Evolutionary conservation across 2,329 filamentous ascomycete species (phyloP), one percentile per base, ranked within the genome.

Genomic region (Sarocladiaceae sp.): DNA sequence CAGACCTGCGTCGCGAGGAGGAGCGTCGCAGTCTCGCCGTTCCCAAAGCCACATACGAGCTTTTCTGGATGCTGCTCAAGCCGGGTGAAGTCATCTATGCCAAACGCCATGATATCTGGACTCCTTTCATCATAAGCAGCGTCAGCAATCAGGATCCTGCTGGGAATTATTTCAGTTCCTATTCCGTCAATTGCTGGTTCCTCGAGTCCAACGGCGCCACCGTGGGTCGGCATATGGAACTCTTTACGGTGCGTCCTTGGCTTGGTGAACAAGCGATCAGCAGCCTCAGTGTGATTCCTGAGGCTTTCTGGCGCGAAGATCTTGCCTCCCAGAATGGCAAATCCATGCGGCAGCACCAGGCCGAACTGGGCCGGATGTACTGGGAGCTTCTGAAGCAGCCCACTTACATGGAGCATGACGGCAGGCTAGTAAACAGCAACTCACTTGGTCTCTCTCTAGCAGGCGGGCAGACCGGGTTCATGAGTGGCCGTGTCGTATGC

Each of bases 331-430:
- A 62, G 35, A 53, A 49, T 15, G 57, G 58, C n/a, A 44, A 53
- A 16, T 48, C 56, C n/a, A 63, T 65, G 51, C 54, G 56, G 5
- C 56, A 65, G 48, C 63, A 61, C 51, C 63, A 64, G 40, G 58
- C 71, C 44, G 53, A 54, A 19, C 57, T 71, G 10, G 71, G 71
- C 7, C 67, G 60, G 52, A 39, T 62, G n/a, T 69, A 65, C 55
- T 74, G 71, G 70, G 65, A 70, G 13, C 61, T 74, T 6, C 57
- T 67, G 19, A 66, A 72, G 50, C 58, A 59, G 9, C 69, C 69
- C 1, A 63, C 58, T 0, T 72, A 72, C 47, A 72, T 68, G 62
- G 61, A 69, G 6, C 71, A 73, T 15, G 63, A 70, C 10, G 70
- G 69, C 3, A 55, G 55, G 15, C 55, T 72, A 4, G 62, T 65